Evolutionary conservation across 371 early-diverging fungal species (phyloP), one percentile per base, ranked within the genome.

Genomic region (Modicella reniformis): DNA sequence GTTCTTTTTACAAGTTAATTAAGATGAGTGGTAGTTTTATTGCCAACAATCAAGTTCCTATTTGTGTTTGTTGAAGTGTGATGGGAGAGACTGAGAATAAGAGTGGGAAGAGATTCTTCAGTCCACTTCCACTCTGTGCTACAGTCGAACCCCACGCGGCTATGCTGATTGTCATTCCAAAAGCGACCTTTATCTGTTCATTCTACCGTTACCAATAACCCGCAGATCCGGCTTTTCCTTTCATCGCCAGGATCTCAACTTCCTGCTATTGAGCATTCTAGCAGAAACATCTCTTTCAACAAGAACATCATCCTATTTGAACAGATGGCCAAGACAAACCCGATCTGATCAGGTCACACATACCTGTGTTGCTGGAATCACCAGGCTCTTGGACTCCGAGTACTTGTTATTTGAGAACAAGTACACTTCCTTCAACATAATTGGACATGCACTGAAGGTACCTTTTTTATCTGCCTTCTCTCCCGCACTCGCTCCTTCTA

Each of bases 161-260:
- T n/a, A n/a, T n/a, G n/a, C n/a, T n/a, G n/a, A n/a, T n/a, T n/a
- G n/a, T n/a, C n/a, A n/a, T n/a, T n/a, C n/a, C n/a, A n/a, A n/a
- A n/a, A n/a, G n/a, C n/a, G n/a, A n/a, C n/a, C n/a, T n/a, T n/a
- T n/a, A n/a, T n/a, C n/a, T n/a, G n/a, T n/a, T n/a, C n/a, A n/a
- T n/a, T n/a, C n/a, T n/a, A n/a, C n/a, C n/a, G n/a, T n/a, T n/a
- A n/a, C n/a, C n/a, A n/a, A n/a, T n/a, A n/a, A n/a, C n/a, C n/a
- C 44, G 9, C 53, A 55, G 56, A 23, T 19, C 33, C 19, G 56
- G 56, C 33, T 55, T 37, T 37, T 33, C 37, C n/a, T 32, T 55
- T 23, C 34, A 32, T 34, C 32, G 56, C 19, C 56, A 34, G 12
- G 56, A 55, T 3, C 37, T 55, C 23, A 25, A 55, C 56, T 1